phyloP scores from a whole-genome alignment of 108 stramenopile genomes.

The Cylindrotheca fusiformis region DNA sequence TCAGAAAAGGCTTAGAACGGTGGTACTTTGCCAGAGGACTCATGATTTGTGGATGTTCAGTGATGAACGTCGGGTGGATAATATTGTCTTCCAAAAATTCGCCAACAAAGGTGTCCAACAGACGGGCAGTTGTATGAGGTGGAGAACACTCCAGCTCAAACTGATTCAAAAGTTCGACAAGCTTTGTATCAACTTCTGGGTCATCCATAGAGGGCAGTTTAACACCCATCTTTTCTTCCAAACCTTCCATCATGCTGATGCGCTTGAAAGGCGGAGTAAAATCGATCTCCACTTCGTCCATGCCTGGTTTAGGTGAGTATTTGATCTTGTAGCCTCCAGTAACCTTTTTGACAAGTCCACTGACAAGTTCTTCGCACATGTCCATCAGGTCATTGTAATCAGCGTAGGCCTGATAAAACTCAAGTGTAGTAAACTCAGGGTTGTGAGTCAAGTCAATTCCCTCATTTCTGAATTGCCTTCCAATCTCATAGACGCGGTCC shows the following conservation, averaged over 20 bases:
- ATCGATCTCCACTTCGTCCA: conserved; percentile 90
- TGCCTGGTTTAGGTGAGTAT: conserved; percentile 92
- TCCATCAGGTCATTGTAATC: conserved; percentile 99
- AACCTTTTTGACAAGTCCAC: conserved; percentile 94
- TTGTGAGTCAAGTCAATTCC: conserved; percentile 99
- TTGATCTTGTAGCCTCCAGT: conserved; percentile 95
- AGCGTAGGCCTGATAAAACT: conserved; percentile 99
- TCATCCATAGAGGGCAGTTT: conserved; percentile 88
- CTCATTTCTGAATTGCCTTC: conserved; percentile 99
- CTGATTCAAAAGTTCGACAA: conserved; percentile 69
- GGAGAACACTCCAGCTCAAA: conserved; percentile 87
- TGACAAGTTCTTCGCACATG: conserved; percentile 96
- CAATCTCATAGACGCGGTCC: conserved; percentile 99
- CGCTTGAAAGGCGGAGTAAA: conserved; percentile 98
- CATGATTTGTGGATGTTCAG: conserved; percentile 98
- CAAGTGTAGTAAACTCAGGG: conserved; percentile 99
- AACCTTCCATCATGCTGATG: conserved; percentile 95
- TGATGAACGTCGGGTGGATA: conserved; percentile 87
- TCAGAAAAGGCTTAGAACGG: conserved; percentile 88
- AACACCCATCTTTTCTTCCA: conserved; percentile 84
- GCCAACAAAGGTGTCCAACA: conserved; percentile 97
- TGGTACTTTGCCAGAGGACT: conserved; percentile 99
- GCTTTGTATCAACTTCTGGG: conserved; percentile 79
- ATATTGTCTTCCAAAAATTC: conserved; percentile 94
- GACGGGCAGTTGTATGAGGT: conserved; percentile 93